A percentile compares a stretch with the other conserved stretches of the same genome.
These are phyloP conservation scores for Fistulinella prunicolor DNA, from an alignment of 768 basidiomycete species.

Conservation along the genomic window DNA sequence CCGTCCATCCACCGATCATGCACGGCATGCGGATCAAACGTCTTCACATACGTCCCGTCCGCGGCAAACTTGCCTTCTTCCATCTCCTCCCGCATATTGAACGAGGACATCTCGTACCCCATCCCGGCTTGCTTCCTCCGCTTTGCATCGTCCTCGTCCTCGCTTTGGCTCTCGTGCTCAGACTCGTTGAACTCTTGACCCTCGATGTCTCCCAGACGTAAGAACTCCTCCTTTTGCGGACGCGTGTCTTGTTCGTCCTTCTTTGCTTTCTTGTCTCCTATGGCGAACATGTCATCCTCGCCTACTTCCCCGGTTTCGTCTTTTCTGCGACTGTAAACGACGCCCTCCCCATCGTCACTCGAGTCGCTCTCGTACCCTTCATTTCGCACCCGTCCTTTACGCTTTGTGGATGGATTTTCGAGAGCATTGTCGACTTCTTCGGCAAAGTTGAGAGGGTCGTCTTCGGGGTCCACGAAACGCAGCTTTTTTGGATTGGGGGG, in stretches of 20 bases:
- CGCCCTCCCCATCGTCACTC: slow-evolving; percentile 92
- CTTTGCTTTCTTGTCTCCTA: slow-evolving; percentile 57
- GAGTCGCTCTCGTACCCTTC: slow-evolving; percentile 95
- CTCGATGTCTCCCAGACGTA: slow-evolving; percentile 92
- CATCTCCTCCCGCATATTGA: slow-evolving; percentile 99
- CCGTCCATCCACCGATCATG: slow-evolving; percentile 98
- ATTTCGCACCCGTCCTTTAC: slow-evolving; percentile 73
- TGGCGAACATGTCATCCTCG: slow-evolving; percentile 78
- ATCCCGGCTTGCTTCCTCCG: slow-evolving; percentile 78
- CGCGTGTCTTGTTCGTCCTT: slow-evolving; percentile 37
- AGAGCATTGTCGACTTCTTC: slow-evolving; percentile 76
- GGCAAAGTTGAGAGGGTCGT: slow-evolving; percentile 73
- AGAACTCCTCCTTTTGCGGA: slow-evolving; percentile 63
- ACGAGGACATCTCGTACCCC: slow-evolving; percentile 91
- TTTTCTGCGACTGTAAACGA: slow-evolving; percentile 76
- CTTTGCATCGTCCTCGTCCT: slow-evolving; percentile 60
- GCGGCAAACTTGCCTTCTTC: slow-evolving; percentile 96
- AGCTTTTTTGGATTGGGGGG: slow-evolving; percentile 55
- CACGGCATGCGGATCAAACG: slow-evolving; percentile 84
- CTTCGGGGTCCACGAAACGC: slow-evolving; percentile 73
- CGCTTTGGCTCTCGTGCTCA: slow-evolving; percentile 37
- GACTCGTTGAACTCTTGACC: slow-evolving; percentile 79
- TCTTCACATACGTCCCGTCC: slow-evolving; percentile 84
- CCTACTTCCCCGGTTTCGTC: slow-evolving; percentile 49
- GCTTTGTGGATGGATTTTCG: slow-evolving; percentile 58